A percentile compares a stretch with the other conserved stretches of the same genome.
These are phyloP conservation scores for Eragrostis nindensis DNA, from an alignment of 176 grass and related monocot genomes.

Conservation along the genomic window DNA sequence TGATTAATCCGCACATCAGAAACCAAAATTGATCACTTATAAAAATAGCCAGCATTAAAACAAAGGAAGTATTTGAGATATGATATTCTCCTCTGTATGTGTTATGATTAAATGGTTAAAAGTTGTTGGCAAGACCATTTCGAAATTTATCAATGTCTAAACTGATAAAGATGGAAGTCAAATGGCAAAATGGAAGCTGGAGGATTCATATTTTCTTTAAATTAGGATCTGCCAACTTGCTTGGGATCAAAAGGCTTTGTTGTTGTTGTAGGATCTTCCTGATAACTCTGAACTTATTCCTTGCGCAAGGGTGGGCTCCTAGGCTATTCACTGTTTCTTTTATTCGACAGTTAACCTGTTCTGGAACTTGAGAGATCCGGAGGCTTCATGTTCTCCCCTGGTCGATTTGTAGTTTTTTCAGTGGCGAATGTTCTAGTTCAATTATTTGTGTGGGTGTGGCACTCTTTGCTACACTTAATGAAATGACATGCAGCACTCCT, in stretches of 20 bases:
- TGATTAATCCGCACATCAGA: neutral
- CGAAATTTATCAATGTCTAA: neutral
- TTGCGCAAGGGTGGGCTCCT: neutral
- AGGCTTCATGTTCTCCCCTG: too few relatives aligned
- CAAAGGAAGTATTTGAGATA: neutral
- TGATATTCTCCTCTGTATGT: neutral
- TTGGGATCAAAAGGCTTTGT: too few relatives aligned
- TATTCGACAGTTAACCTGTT: neutral
- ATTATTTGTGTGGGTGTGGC: too few relatives aligned
- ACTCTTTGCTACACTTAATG: too few relatives aligned
- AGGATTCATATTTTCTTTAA: constrained; percentile 4
- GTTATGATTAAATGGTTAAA: constrained; percentile 2
- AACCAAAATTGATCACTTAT: neutral
- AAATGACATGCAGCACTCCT: too few relatives aligned
- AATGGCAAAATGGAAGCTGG: neutral
- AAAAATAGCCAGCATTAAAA: neutral
- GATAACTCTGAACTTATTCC: neutral
- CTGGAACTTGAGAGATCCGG: too few relatives aligned
- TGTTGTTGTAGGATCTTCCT: too few relatives aligned
- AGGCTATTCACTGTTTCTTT: neutral
- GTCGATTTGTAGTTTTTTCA: too few relatives aligned
- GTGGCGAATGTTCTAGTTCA: too few relatives aligned
- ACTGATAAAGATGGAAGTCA: constrained; percentile 4
- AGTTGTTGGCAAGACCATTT: neutral
- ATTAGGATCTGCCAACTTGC: neutral